Evolutionary conservation across 139 green algal species (phyloP).

Genomic region (Picocystis salinarum): DNA sequence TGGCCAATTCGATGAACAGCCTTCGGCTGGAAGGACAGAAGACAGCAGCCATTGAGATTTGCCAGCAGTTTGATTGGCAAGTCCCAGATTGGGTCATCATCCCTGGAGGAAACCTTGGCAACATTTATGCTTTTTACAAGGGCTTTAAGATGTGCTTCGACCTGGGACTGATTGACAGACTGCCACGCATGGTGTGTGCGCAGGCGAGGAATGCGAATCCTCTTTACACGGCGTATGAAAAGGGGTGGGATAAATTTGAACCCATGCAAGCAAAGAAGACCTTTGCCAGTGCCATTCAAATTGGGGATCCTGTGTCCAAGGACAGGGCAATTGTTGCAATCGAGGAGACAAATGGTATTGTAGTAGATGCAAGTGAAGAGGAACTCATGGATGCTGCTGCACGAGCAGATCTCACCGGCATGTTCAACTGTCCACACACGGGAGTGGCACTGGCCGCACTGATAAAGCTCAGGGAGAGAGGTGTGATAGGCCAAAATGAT

Average conservation of each 20-base stretch:
- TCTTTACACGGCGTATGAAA: constrained; percentile 81
- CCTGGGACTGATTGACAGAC: constrained; percentile 69
- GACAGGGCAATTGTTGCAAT: constrained; percentile 93
- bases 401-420: constrained; percentile 81
- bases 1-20: constrained; percentile 97
- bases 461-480: constrained; percentile 72
- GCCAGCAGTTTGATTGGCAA: constrained; percentile 99
- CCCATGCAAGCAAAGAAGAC: constrained; percentile 83
- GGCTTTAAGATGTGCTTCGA: constrained; percentile 79
- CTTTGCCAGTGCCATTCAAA: constrained; percentile 95
- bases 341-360: constrained; percentile 69
- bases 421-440: constrained; percentile 52
- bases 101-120: constrained; percentile 93
- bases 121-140: constrained; percentile 99
- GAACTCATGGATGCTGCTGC: constrained; percentile 98
- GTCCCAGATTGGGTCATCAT: constrained; percentile 96
- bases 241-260: constrained; percentile 53
- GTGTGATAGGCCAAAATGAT: constrained; percentile 71
- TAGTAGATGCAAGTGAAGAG: constrained; percentile 96
- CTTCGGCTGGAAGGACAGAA: constrained; percentile 97
- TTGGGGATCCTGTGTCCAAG: constrained; percentile 95
- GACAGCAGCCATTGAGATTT: constrained; percentile 98
- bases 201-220: constrained; percentile 93
- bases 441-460: constrained; percentile 87
- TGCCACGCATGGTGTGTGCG: constrained; percentile 75